phyloP scores from a whole-genome alignment of 441 rosid species.

The Hura crepitans region DNA sequence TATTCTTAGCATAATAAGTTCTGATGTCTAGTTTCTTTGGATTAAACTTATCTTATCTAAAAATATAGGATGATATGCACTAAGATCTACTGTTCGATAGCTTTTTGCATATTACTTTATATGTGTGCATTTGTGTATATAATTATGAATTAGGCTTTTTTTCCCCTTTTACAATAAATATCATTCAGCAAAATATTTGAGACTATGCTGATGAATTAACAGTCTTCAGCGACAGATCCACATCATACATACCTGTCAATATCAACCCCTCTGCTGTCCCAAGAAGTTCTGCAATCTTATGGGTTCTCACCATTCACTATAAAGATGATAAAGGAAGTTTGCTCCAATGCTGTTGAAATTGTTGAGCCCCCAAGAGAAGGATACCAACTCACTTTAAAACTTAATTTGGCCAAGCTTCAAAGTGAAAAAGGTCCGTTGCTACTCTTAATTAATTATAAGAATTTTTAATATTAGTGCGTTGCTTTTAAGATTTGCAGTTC shows the following conservation, averaged over 20 bases:
- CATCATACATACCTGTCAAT: constrained; percentile 50
- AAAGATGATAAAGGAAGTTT: constrained; percentile 46
- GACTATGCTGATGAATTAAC: constrained; percentile 11
- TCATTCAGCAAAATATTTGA: background rate
- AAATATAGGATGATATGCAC: background rate
- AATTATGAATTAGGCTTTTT: background rate
- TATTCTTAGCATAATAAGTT: background rate
- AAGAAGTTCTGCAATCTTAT: constrained; percentile 34
- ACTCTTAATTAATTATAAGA: constrained; percentile 5
- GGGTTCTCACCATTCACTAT: constrained; percentile 45
- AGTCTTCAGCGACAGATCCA: constrained; percentile 65
- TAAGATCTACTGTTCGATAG: background rate
- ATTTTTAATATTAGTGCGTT: background rate
- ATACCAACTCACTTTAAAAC: constrained; percentile 67
- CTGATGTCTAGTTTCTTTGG: background rate
- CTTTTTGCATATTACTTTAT: background rate
- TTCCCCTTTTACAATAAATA: background rate
- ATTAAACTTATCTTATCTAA: background rate
- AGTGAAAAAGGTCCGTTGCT: constrained; percentile 52
- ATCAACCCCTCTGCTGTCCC: constrained; percentile 59
- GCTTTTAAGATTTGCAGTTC: background rate
- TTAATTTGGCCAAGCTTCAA: constrained; percentile 55
- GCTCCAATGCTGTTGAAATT: constrained; percentile 55
- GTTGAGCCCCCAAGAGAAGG: constrained; percentile 72
- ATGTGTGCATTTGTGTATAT: background rate